These are phyloP conservation scores for Talaromyces trachyspermus DNA, from an alignment of 495 filamentous ascomycete genomes.

Conservation along the genomic window DNA sequence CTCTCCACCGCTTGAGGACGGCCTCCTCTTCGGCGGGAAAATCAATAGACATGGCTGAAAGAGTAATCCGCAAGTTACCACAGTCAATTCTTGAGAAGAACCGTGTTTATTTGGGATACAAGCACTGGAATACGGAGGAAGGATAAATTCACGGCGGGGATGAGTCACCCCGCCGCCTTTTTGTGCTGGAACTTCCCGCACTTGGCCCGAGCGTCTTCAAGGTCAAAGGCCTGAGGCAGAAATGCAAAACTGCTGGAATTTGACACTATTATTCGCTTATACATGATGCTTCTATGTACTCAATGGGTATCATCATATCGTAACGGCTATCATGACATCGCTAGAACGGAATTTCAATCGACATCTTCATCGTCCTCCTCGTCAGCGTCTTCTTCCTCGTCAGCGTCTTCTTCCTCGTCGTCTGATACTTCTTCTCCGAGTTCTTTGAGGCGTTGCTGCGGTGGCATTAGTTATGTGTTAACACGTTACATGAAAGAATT, in stretches of 20 bases:
- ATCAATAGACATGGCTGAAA: constrained; percentile 67
- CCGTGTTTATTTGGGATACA: background rate
- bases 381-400: constrained; percentile 55
- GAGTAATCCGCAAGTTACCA: background rate
- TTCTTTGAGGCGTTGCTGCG: constrained; percentile 61
- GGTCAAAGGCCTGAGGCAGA: background rate
- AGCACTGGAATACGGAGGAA: background rate
- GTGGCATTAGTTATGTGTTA: constrained; percentile 19
- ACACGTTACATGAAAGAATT: background rate
- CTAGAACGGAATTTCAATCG: background rate
- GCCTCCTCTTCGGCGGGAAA: constrained; percentile 86
- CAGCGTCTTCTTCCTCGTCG: constrained; percentile 65
- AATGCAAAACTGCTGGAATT: too few species aligned
- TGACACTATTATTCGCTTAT: too few species aligned
- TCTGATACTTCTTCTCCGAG: constrained; percentile 71
- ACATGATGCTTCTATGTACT: constrained; percentile 5
- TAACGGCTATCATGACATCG: too few species aligned
- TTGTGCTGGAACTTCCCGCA: background rate
- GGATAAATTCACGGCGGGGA: background rate
- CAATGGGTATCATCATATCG: constrained; percentile 4
- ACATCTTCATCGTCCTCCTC: constrained; percentile 32
- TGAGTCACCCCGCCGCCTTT: constrained; percentile 8
- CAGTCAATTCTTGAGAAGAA: background rate
- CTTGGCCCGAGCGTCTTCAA: constrained; percentile 6
- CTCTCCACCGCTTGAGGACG: constrained; percentile 74